A percentile compares a stretch with the other conserved stretches of the same genome.
Evolutionary conservation across 352 stramenopile species (phyloP).

Genomic region (Globisporangium radiosum): DNA sequence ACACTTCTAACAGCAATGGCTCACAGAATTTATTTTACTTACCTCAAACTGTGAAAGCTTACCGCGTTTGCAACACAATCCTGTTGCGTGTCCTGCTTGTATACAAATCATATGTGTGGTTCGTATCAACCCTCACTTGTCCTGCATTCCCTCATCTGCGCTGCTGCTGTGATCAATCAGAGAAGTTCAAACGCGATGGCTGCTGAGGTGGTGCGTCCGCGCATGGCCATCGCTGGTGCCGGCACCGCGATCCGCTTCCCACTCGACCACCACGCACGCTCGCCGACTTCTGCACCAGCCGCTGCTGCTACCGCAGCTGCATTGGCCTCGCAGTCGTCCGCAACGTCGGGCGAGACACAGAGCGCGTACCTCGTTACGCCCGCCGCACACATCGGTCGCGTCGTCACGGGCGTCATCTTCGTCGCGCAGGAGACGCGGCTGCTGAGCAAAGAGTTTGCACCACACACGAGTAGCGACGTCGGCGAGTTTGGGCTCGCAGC

Average conservation of each 20-base stretch:
- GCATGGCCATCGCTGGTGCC: constrained; percentile 43
- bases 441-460: constrained; percentile 24
- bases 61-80: too few species aligned
- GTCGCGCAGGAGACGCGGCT: constrained; percentile 30
- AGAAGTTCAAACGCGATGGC: constrained; percentile 5
- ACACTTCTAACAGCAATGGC: not conserved
- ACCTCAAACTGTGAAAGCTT: not conserved
- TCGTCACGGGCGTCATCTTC: constrained; percentile 80
- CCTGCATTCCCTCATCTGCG: too few species aligned
- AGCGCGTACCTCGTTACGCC: constrained; percentile 70
- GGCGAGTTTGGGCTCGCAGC: constrained; percentile 47
- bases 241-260: constrained; percentile 42
- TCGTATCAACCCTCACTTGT: not conserved
- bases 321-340: too few species aligned
- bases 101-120: not conserved
- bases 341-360: constrained; percentile 10
- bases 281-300: constrained; percentile 1
- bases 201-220: constrained; percentile 24
- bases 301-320: not conserved
- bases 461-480: constrained; percentile 7
- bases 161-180: not conserved
- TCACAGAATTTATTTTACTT: not conserved
- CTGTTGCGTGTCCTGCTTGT: too few species aligned
- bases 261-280: constrained; percentile 18
- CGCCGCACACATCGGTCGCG: constrained; percentile 68